A percentile compares a stretch with the other conserved stretches of the same genome.
phyloP scores from a whole-genome alignment of 805 yeast genomes.

The Phaffomyces opuntiae region DNA sequence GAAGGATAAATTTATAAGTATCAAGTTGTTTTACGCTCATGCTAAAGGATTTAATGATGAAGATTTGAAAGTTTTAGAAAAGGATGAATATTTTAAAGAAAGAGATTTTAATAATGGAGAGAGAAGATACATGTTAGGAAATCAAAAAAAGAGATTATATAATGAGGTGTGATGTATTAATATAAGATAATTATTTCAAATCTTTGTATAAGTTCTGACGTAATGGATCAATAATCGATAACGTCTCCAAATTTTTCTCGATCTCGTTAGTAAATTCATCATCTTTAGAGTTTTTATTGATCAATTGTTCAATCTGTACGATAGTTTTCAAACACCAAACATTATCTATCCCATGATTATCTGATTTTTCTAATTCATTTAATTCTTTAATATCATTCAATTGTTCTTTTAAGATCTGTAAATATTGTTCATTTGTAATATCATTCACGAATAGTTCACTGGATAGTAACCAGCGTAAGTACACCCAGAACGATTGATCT shows the following conservation, averaged over 20 bases:
- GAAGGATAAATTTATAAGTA: conserved; percentile 30
- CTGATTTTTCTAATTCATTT: conserved; percentile 58
- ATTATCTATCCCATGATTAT: conserved; percentile 50
- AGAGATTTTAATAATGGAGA: conserved; percentile 34
- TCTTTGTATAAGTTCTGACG: conserved; percentile 54
- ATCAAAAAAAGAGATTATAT: conserved; percentile 39
- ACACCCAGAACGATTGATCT: conserved; percentile 91
- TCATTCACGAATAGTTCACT: conserved; percentile 24
- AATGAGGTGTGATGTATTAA: conserved; percentile 25
- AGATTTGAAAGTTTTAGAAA: conserved; percentile 24
- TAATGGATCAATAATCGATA: conserved; percentile 56
- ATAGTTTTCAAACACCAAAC: conserved; percentile 71
- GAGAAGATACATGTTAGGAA: conserved; percentile 47
- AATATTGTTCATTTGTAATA: conserved; percentile 26
- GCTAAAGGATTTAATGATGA: conserved; percentile 25
- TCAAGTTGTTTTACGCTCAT: conserved; percentile 40
- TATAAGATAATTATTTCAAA: conserved; percentile 6
- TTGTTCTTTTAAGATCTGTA: conserved; percentile 37
- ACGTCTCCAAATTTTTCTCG: conserved; percentile 30
- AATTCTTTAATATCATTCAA: conserved; percentile 49
- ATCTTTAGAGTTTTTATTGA: conserved; percentile 15
- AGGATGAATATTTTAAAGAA: conserved; percentile 37
- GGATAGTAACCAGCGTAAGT: conserved; percentile 69
- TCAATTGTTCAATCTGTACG: conserved; percentile 35
- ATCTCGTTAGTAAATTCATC: conserved; percentile 23